Evolutionary conservation across 2,329 filamentous ascomycete species (phyloP).

Genomic region (Fusarium verrucosum): DNA sequence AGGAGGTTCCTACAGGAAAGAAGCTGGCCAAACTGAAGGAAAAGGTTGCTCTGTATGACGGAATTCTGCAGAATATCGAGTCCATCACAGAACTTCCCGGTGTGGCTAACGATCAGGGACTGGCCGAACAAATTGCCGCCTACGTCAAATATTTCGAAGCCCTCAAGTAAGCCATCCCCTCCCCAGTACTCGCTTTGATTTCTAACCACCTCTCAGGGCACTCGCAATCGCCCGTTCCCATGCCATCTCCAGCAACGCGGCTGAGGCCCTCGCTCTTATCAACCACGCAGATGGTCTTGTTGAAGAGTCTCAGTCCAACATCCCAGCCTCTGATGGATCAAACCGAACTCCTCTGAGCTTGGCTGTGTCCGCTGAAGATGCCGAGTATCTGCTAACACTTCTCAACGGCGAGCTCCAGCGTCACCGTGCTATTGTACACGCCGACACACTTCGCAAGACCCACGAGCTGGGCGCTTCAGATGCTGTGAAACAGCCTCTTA

Average conservation of each 20-base stretch:
- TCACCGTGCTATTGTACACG: conserved; percentile 84
- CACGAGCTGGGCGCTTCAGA: conserved; percentile 54
- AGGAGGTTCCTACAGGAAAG: conserved; percentile 75
- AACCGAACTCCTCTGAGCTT: conserved; percentile 68
- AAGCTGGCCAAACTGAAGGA: conserved; percentile 85
- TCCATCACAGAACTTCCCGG: conserved; percentile 90
- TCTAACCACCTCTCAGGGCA: conserved; percentile 61
- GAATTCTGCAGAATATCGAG: conserved; percentile 88
- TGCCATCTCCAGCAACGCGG: conserved; percentile 73
- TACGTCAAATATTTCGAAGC: conserved; percentile 87
- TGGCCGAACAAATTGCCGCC: conserved; percentile 80
- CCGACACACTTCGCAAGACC: conserved; percentile 70
- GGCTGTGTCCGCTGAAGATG: conserved; percentile 68
- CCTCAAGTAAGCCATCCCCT: conserved; percentile 70
- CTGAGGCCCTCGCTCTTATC: conserved; percentile 87
- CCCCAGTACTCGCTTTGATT: not conserved
- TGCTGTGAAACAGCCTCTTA: conserved; percentile 61
- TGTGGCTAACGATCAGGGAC: conserved; percentile 81
- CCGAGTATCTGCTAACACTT: conserved; percentile 66
- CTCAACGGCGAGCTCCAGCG: conserved; percentile 79
- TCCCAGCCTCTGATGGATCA: conserved; percentile 50
- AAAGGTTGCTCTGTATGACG: conserved; percentile 88
- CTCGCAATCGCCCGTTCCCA: conserved; percentile 88
- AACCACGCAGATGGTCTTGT: conserved; percentile 74
- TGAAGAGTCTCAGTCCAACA: conserved; percentile 60